Base-by-base conservation (phyloP, 352 stramenopile genomes). In the Phytophthora pisi region DNA sequence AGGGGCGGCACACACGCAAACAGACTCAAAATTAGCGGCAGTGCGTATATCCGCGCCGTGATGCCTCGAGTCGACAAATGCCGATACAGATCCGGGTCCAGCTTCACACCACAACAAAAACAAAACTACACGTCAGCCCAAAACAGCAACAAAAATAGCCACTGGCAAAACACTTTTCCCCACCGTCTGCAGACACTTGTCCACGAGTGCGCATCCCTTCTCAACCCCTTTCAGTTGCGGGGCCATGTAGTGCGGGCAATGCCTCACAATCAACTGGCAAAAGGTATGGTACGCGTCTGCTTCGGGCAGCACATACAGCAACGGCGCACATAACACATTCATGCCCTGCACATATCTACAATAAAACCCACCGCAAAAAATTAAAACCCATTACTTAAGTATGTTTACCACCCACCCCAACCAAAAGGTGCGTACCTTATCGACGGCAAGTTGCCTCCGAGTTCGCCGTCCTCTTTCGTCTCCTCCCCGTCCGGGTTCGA, bases 241-340 rank as follows among this genome's bases (percentile, higher is more conserved):
- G 3, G 93, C 92, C 72, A 98, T 92, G 75, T 97, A 97, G 50
- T 92, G 86, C 38, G 92, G 92, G 62, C 92, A 95, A 72, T 98
- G 91, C 24, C 85, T 75, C 28, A 89, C 83, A 50, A 98, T 85
- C 24, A 98, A 76, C 51, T 89, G 80, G 54, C 89, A 90, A 57
- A 98, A 98, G n/a, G 84, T 93, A 51, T 89, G 87, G 66, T 97
- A 98, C 18, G 92, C 92, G 47, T 98, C 92, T 13, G 89, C 73
- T 51, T 97, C 92, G 3, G 92, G 89, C 75, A 98, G 83, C n/a
- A 96, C 90, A 66, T 96, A 98, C n/a, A 98, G 71, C 46, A 98
- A 70, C 47, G 92, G 90, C 11, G 89, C 91, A 57, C 88, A 96
- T 16, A 98, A 57, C 23, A 97, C 81, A 63, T 97, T 98, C 90